Evolutionary conservation across 2,329 filamentous ascomycete species (phyloP), one percentile per base, ranked within the genome.

Genomic region (Xylariaceae sp.): DNA sequence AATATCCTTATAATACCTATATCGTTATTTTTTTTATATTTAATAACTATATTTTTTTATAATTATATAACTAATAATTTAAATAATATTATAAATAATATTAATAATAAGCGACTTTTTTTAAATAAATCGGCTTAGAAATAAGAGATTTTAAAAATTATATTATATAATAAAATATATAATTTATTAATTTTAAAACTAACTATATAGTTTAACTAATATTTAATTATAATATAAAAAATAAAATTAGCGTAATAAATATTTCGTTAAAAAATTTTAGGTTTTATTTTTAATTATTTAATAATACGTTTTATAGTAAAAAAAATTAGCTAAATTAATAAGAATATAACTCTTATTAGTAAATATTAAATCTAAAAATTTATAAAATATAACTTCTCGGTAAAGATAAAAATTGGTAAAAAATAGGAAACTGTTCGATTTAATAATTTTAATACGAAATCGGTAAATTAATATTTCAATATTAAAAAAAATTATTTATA

Each of bases 71-170:
- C 12, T 39, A 20, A 39, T 39, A 21, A 39, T 6, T 39, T 23
- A 12, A 39, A 21, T 39, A 39, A 39, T 36, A 39, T 39, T 20
- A 22, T 20, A 39, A 39, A 21, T 21, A 39, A 39, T 17, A 21
- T 11, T 10, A 20, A 10, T 22, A 11, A 20, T 20, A 39, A 39
- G 37, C 6, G 16, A 17, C n/a, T n/a, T 39, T 17, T 39, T 20
- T 6, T 21, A 20, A 39, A 39, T 39, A 39, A 39, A 39, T 17
- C 8, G 16, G 16, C 22, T 21, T 6, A 20, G 22, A 39, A 19
- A 17, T 20, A 10, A 22, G 12, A 39, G 20, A 39, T 21, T 11
- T 21, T 20, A 39, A 17, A 39, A 21, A 39, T 39, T 39, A 39
- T 20, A 20, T 22, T 17, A 21, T 39, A 39, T 39, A 21, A 39